A percentile compares a stretch with the other conserved stretches of the same genome.
phyloP scores from a whole-genome alignment of 306 rosid species.

The Cotoneaster glaucophyllus region DNA sequence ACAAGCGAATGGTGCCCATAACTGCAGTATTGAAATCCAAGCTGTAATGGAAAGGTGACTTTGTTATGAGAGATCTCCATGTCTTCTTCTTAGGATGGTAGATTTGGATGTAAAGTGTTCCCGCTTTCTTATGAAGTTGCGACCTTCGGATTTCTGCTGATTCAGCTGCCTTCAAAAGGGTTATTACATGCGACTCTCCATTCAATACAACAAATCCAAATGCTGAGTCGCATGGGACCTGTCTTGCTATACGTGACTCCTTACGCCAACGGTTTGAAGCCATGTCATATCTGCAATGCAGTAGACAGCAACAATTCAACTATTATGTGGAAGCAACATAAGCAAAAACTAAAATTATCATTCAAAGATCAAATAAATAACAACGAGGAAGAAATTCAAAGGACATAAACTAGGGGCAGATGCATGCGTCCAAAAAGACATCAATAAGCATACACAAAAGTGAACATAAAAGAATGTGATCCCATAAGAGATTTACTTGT shows the following conservation, averaged over 20 bases:
- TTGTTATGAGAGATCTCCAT: constrained; percentile 60
- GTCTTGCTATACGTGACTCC: constrained; percentile 61
- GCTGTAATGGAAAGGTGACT: constrained; percentile 54
- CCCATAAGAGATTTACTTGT: background rate
- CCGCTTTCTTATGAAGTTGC: constrained; percentile 47
- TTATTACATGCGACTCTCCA: constrained; percentile 51
- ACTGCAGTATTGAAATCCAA: constrained; percentile 54
- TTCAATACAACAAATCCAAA: constrained; percentile 53
- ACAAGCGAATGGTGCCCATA: constrained; percentile 55
- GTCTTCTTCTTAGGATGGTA: constrained; percentile 62
- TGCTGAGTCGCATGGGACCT: constrained; percentile 34
- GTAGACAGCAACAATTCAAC: background rate
- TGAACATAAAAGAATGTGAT: background rate
- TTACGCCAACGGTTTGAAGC: constrained; percentile 59
- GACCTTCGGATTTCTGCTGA: constrained; percentile 36
- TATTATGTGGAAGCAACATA: constrained; percentile 8
- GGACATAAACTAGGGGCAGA: constrained; percentile 1
- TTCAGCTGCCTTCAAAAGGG: constrained; percentile 33
- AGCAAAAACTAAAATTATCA: background rate
- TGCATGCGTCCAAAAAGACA: background rate
- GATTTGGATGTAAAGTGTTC: constrained; percentile 59
- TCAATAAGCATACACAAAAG: background rate
- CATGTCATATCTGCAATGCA: constrained; percentile 60
- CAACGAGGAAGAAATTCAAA: background rate
- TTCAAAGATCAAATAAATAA: background rate